Evolutionary conservation across 2,329 filamentous ascomycete genomes (phyloP), one percentile per base, ranked within the genome.

Genomic region (Colletotrichum sp.): DNA sequence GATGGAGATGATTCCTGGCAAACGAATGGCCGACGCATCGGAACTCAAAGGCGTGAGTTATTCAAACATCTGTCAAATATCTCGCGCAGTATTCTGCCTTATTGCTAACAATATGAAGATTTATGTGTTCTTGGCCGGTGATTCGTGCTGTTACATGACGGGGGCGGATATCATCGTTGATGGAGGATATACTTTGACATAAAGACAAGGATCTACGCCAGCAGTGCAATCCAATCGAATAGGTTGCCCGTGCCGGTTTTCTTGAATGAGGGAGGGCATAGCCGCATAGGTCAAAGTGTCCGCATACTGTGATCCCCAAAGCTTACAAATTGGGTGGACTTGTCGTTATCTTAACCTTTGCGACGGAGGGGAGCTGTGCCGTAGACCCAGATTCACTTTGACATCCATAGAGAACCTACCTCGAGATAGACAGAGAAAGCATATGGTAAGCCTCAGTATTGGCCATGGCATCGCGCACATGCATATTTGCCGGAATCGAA

Each of bases 101-200:
- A 1, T 52, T 32, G 21, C 32, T 24, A 16, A 66, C 63, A 6
- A 2, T 2, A 18, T 59, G 21, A 12, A 84, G 81, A 87, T 87
- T 9, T 89, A 89, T 72, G 86, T 89, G n/a, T 89, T 88, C 77
- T 80, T 88, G 52, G 84, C 84, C 52, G 86, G 83, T 69, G 86
- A 89, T 82, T 87, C 88, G 5, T 88, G 86, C 65, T 84, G 84
- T 12, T 89, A 89, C 77, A 89, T 86, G 82, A 89, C 88, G 12
- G 88, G 88, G 34, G 82, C 83, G 7, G 87, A 89, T 75, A 78
- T 89, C 62, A 79, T 86, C 63, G 86, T 89, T 75, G 88, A 89
- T 69, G 88, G 88, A 55, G 88, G 88, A 9, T 90, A 89, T 59
- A 86, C 83, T 13, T 24, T 69, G 15, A 15, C 55, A 26, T 60